Evolutionary conservation across 2,329 filamentous ascomycete genomes (phyloP).

Genomic region (Ploettnerulaceae sp.): DNA sequence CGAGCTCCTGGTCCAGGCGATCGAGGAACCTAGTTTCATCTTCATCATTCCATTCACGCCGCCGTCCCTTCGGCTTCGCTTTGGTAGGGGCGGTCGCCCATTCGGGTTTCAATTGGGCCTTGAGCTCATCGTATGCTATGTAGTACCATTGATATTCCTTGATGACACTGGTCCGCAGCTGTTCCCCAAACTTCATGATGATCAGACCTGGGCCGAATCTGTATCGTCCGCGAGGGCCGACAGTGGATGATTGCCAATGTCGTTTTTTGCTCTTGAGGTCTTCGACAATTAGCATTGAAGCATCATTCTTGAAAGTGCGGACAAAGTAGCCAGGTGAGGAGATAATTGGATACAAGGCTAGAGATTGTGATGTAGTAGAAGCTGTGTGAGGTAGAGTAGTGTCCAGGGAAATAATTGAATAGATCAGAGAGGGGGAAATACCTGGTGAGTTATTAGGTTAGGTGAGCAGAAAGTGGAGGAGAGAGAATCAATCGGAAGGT

Average conservation of each 20-base stretch:
- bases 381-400: no score
- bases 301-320: conserved; percentile 11
- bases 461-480: no score
- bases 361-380: no score
- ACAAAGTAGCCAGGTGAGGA: neutral
- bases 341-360: neutral
- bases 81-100: conserved; percentile 49
- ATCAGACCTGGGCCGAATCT: conserved; percentile 43
- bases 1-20: conserved; percentile 83
- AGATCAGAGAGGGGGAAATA: no score
- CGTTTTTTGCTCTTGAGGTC: conserved; percentile 24
- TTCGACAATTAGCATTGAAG: conserved; percentile 28
- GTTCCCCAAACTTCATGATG: conserved; percentile 87
- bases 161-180: conserved; percentile 91
- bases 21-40: conserved; percentile 86
- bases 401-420: no score
- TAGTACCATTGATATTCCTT: conserved; percentile 98
- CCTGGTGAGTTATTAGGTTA: no score
- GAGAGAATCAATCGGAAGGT: no score
- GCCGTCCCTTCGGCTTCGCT: conserved; percentile 44
- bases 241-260: conserved; percentile 17
- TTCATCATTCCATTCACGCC: conserved; percentile 78
- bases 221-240: conserved; percentile 16
- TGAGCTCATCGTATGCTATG: conserved; percentile 94
- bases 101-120: conserved; percentile 74